Evolutionary conservation across 257 asterid species (phyloP), one percentile per base, ranked within the genome.

Genomic region (Lycium ferocissimum): DNA sequence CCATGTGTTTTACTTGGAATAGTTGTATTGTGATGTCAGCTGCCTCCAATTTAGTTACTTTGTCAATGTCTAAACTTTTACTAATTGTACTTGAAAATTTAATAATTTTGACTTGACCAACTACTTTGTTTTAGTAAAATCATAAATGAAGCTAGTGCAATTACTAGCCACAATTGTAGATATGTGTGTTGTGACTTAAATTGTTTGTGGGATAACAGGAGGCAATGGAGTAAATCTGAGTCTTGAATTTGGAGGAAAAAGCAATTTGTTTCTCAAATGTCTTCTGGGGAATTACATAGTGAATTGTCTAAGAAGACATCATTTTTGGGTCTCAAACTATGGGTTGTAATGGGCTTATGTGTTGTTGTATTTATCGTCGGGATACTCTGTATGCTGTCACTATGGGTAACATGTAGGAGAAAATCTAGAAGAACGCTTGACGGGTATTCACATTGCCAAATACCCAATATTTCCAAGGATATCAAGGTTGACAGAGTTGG

Each of bases 271-370:
- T 73, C 61, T 85, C 22, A 91, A 88, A 96, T 95, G 99, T 66
- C 95, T 26, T 90, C 97, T 2, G 93, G 83, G 49, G 85, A 80
- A 62, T 88, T 96, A 75, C 89, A 92, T 75, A 69, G 94, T 10
- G 92, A 89, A 71, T 84, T 94, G 84, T 92, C 95, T 1, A 93
- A 89, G 87, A 94, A 88, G 87, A 89, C 92, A 70, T 80, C 90
- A 2, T 93, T 94, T 70, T 93, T 95, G 83, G 89, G 89, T 83
- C 89, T 96, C 54, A 96, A 94, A 84, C 90, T 96, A 33, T 96
- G 99, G 99, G 98, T 93, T 89, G 88, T 95, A 40, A 90, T 96
- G 9, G 94, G 98, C 66, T 70, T 96, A 78, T 91, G 93, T 65
- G 94, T 94, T 70, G 97, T 94, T 63, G 95, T 93, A 70, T 93